Percentiles rank a stretch among this genome's conserved stretches.
Conservation (phyloP, 163 green algal species). For the Picocystis sp. region DNA sequence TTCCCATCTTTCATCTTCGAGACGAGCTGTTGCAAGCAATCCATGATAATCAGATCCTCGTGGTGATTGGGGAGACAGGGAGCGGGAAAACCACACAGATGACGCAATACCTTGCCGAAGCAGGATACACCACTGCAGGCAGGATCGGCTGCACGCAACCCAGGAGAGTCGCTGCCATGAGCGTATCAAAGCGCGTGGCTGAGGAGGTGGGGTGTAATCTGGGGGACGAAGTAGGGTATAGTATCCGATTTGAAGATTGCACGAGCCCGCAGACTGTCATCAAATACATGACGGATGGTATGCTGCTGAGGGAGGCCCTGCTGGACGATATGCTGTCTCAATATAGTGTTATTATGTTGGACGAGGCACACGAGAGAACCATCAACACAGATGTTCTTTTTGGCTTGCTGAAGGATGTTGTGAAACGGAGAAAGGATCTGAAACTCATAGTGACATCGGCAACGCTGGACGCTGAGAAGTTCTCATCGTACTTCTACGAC, state of each 20-base stretch:
- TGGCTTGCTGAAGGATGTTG: constrained; percentile 81
- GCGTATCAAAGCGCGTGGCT: constrained; percentile 82
- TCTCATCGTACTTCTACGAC: constrained; percentile 87
- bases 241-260: constrained; percentile 93
- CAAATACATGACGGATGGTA: constrained; percentile 90
- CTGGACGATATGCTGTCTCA: constrained; percentile 59
- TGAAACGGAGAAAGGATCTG: constrained; percentile 54
- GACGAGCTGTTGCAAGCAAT: constrained; percentile 73
- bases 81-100: constrained; percentile 97
- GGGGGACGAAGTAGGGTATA: constrained; percentile 84
- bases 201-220: constrained; percentile 84
- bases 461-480: constrained; percentile 96
- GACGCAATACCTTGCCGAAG: constrained; percentile 92
- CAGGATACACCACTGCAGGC: constrained; percentile 52
- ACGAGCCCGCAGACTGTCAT: constrained; percentile 67
- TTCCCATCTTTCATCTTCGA: constrained; percentile 85
- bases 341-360: constrained; percentile 85
- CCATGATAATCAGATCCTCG: constrained; percentile 75
- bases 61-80: constrained; percentile 95
- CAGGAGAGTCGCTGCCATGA: constrained; percentile 84
- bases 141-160: constrained; percentile 85
- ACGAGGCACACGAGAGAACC: constrained; percentile 96
- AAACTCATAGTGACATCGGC: constrained; percentile 89
- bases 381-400: constrained; percentile 98
- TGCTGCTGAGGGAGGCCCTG: constrained; percentile 87